Evolutionary conservation across 441 rosid species (phyloP), one percentile per base, ranked within the genome.

Genomic region (Gossypium laxum): DNA sequence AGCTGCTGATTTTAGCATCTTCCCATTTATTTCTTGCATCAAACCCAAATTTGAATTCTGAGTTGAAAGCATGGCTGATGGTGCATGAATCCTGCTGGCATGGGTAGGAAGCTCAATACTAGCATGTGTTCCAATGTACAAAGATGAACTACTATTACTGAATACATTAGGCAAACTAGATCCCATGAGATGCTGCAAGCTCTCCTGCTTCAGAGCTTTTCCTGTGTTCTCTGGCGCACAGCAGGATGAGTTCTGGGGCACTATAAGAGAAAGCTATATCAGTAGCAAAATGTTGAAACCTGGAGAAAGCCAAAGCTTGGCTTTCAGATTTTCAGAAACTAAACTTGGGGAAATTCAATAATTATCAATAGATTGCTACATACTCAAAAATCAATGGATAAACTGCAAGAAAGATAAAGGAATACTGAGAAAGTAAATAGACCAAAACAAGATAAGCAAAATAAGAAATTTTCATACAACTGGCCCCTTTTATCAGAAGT

Each of bases 21-120:
- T 92, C 67, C 96, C 94, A 80, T 91, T 90, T 55, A 89, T 77
- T 73, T 87, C 96, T 71, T 82, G 89, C 80, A 89, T 82, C 81
- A 89, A 75, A 70, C 84, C 87, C 75, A 89, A 78, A 80, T 83
- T 89, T 73, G 91, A 77, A 82, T 78, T 78, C 75, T 88, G 96
- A 8, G 85, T 82, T 66, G 91, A 80, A 78, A 88, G 81, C 84
- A 91, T 81, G 80, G 76, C 83, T 19, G 84, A 71, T 45, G 83
- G 76, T 19, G 83, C 80, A 80, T 87, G 90, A 70, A 84, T 85
- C 81, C 90, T 79, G 62, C 81, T 80, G 67, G 84, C 74, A 76
- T 81, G 93, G 26, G 90, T 84, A 77, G 96, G 81, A 71, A 94
- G 84, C 74, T 87, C 88, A 73, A 87, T 82, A 71, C 88, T 76